Evolutionary conservation across 2,329 filamentous ascomycete species (phyloP), one percentile per base, ranked within the genome.

Genomic region (Phaeosphaeria sp.): DNA sequence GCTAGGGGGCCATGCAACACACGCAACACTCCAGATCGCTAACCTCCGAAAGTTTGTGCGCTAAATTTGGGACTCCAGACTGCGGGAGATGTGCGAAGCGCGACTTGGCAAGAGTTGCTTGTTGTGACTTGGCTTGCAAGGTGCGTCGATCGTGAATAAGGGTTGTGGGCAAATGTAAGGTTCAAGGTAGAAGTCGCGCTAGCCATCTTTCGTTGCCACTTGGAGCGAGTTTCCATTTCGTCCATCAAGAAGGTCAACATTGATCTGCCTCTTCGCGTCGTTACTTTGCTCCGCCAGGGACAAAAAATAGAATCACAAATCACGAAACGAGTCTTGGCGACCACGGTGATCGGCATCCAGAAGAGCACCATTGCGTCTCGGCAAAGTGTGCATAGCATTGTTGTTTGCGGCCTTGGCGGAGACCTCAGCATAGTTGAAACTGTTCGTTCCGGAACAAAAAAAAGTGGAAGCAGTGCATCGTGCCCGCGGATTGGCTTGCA

Each of bases 51-150:
- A 36, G 30, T 36, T 36, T 36, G 30, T 13, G 30, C 30, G 30
- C 30, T 36, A 36, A 13, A 13, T 36, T 36, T 36, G 30, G 13
- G 13, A 11, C 13, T 36, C 13, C 7, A 36, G 13, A 36, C 30
- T 36, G 30, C 30, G 30, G 7, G 30, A 13, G 30, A 36, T 36
- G 30, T 36, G 30, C 30, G 30, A 36, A 13, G 30, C 18, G 30
- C 27, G 18, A n/a, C 54, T 56, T 71, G 64, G 52, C 62, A 60
- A 17, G 50, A 65, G 62, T 61, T 72, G 72, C 55, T 73, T 71
- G 52, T 70, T 64, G 25, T 50, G 54, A 27, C 68, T 66, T 56
- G 63, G 64, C 48, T 70, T 63, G 62, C 42, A 49, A 36, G 57
- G 17, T 48, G 50, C 25, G 54, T 56, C 9, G 46, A 33, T 64